Evolutionary conservation across 2,329 filamentous ascomycete species (phyloP).

Genomic region (Sporothrix brasiliensis): DNA sequence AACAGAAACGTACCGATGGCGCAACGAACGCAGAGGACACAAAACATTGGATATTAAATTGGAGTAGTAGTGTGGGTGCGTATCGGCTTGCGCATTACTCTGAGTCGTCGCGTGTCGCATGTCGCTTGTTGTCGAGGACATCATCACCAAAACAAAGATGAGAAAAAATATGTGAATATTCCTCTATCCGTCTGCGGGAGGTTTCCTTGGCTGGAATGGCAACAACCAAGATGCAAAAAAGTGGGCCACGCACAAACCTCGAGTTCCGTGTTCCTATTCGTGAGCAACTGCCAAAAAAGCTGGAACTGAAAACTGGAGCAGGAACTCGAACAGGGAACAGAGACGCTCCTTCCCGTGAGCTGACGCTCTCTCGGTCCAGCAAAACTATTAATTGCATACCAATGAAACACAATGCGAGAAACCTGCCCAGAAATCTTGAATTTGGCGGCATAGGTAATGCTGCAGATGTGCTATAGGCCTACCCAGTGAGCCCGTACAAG

Average conservation of each 20-base stretch:
- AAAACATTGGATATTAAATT: no score
- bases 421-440: constrained; percentile 26
- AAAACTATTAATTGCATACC: background rate
- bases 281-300: background rate
- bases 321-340: constrained; percentile 21
- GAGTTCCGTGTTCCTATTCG: background rate
- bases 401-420: constrained; percentile 19
- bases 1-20: background rate
- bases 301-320: constrained; percentile 1
- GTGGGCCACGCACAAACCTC: background rate
- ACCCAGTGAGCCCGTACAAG: background rate
- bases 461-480: background rate
- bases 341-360: constrained; percentile 18
- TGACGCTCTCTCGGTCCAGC: background rate
- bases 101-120: background rate
- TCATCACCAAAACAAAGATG: background rate
- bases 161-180: no score
- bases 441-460: constrained; percentile 26
- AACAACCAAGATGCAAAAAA: constrained; percentile 15
- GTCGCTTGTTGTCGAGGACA: background rate
- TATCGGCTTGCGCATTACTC: background rate
- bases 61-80: background rate
- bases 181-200: background rate
- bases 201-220: background rate
- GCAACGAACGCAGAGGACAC: background rate